Conservation (phyloP, 1,284 basidiomycete species). For the Phellopilus nigrolimitatus region DNA sequence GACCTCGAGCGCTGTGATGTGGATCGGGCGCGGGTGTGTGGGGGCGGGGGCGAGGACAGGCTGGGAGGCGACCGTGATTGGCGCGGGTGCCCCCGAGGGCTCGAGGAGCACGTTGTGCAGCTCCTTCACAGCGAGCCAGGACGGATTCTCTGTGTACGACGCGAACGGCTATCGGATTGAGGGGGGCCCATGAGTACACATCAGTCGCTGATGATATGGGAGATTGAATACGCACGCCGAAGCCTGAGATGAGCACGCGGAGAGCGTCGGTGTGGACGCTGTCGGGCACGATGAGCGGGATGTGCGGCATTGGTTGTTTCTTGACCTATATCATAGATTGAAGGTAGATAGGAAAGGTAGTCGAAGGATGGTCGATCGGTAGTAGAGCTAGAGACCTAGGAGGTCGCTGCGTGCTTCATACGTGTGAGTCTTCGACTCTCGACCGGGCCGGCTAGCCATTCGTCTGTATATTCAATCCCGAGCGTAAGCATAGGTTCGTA, state of each 20-base stretch:
- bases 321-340: too few species aligned
- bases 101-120: constrained; percentile 49
- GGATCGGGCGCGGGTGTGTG: constrained; percentile 38
- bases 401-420: too few species aligned
- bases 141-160: constrained; percentile 52
- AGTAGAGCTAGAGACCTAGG: too few species aligned
- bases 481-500: too few species aligned
- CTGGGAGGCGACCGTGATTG: constrained; percentile 25
- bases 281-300: constrained; percentile 14
- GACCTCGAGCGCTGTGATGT: constrained; percentile 57
- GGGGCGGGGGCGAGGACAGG: constrained; percentile 13
- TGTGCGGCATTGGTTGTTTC: constrained; percentile 14
- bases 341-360: too few species aligned
- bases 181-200: constrained; percentile 16
- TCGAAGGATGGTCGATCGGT: too few species aligned
- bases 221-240: constrained; percentile 44
- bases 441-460: too few species aligned
- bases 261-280: constrained; percentile 29
- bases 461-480: too few species aligned
- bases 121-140: constrained; percentile 56
- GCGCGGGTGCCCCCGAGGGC: constrained; percentile 34
- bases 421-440: too few species aligned
- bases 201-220: too few species aligned
- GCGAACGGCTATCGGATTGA: constrained; percentile 45
- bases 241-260: constrained; percentile 54